Percentiles rank a stretch among this genome's conserved stretches.
Evolutionary conservation across 306 rosid species (phyloP).

Genomic region (Fragaria ananassa): DNA sequence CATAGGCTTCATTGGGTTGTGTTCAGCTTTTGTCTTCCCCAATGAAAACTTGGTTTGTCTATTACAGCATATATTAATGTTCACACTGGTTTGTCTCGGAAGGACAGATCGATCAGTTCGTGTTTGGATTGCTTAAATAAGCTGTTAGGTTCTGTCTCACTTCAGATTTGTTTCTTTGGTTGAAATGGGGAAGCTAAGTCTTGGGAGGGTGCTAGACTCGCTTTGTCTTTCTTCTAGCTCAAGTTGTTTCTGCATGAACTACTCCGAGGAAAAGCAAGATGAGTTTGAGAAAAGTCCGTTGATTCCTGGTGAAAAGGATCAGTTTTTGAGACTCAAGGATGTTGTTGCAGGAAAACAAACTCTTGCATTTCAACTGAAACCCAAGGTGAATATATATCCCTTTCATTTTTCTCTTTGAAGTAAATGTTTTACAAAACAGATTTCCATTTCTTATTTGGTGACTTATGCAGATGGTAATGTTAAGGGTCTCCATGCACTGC

Average conservation of each 20-base stretch:
- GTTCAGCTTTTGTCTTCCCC: conserved; percentile 55
- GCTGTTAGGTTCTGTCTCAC: conserved; percentile 7
- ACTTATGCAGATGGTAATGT: conserved; percentile 58
- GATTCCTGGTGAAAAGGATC: conserved; percentile 38
- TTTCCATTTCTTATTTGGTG: not conserved
- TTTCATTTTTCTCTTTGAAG: not conserved
- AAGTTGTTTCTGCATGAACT: conserved; percentile 64
- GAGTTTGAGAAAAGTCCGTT: conserved; percentile 60
- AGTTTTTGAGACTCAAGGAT: conserved; percentile 62
- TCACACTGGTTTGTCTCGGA: conserved; percentile 25
- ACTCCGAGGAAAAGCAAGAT: conserved; percentile 45
- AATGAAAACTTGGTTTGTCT: conserved; percentile 36
- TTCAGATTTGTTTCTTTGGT: conserved; percentile 29
- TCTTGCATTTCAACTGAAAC: conserved; percentile 85
- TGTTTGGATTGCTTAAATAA: conserved; percentile 10
- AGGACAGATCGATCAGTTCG: conserved; percentile 7
- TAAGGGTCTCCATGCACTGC: conserved; percentile 94
- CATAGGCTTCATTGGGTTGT: conserved; percentile 38
- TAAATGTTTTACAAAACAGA: not conserved
- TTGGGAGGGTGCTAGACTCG: conserved; percentile 55
- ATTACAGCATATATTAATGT: conserved; percentile 13
- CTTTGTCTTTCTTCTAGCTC: conserved; percentile 56
- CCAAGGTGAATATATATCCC: conserved; percentile 47
- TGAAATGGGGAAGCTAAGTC: conserved; percentile 70
- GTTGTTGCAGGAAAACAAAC: conserved; percentile 75